phyloP scores from a whole-genome alignment of 23 red algal species.

The Gracilaria domingensis region DNA sequence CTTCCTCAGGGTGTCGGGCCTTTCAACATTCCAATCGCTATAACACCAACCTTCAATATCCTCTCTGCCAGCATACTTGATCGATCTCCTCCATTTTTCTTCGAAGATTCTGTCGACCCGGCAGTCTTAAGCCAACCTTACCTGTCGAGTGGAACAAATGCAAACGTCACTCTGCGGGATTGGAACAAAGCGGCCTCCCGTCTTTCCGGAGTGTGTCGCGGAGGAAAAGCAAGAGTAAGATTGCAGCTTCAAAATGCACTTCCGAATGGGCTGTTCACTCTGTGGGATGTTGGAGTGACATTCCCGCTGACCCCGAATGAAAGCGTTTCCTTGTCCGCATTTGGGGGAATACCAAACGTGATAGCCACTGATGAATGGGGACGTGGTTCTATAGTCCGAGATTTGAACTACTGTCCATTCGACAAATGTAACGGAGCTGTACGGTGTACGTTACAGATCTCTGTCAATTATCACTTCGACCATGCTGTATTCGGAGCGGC shows the following conservation, averaged over 20 bases:
- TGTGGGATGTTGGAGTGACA: conserved; percentile 24
- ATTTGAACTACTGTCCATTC: conserved; percentile 34
- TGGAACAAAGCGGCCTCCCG: conserved; percentile 37
- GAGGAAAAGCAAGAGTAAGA: neutral
- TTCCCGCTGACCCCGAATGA: conserved; percentile 9
- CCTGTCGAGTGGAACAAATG: neutral
- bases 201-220: neutral
- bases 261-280: conserved; percentile 21
- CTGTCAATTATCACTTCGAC: conserved; percentile 46
- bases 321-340: neutral
- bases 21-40: conserved; percentile 37
- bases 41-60: conserved; percentile 15
- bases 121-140: neutral
- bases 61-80: conserved; percentile 7
- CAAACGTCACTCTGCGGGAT: conserved; percentile 3
- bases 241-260: conserved; percentile 16
- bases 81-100: conserved; percentile 9
- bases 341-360: conserved; percentile 45
- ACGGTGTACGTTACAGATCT: conserved; percentile 4
- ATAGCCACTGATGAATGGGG: conserved; percentile 26
- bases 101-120: conserved; percentile 15
- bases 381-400: neutral
- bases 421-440: conserved; percentile 1
- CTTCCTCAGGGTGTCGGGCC: conserved; percentile 29
- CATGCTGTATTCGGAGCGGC: conserved; percentile 29